phyloP scores from a whole-genome alignment of 768 basidiomycete species.

The Russula compacta region DNA sequence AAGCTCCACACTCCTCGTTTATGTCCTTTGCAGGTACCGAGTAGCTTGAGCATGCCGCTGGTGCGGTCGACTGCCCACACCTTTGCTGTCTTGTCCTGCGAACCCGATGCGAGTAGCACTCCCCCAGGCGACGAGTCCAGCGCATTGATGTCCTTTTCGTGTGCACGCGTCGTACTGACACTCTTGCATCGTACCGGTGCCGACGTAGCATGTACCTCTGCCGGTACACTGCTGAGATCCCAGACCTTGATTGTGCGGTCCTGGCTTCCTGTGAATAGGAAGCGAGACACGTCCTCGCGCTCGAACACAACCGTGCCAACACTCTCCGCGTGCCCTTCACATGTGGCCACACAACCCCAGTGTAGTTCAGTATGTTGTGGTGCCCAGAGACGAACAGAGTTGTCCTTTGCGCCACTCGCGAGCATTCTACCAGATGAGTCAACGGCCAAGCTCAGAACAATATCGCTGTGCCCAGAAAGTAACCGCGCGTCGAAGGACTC shows the following conservation, averaged over 20 bases:
- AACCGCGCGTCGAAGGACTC: conserved; percentile 73
- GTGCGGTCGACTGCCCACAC: conserved; percentile 63
- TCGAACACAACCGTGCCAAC: conserved; percentile 85
- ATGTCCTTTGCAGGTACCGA: conserved; percentile 92
- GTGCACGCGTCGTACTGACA: conserved; percentile 79
- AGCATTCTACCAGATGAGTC: conserved; percentile 60
- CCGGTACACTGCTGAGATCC: conserved; percentile 60
- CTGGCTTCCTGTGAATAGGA: conserved; percentile 93
- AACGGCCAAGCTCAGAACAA: conserved; percentile 78
- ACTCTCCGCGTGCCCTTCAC: conserved; percentile 92
- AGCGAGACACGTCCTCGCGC: conserved; percentile 40
- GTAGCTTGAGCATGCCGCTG: conserved; percentile 59
- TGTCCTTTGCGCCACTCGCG: conserved; percentile 91
- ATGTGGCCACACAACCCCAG: conserved; percentile 75
- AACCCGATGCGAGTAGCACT: conserved; percentile 80
- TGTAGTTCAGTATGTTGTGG: conserved; percentile 30
- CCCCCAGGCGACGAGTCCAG: conserved; percentile 91
- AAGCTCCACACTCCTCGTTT: conserved; percentile 96
- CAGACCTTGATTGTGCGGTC: conserved; percentile 98
- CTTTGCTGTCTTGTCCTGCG: conserved; percentile 93
- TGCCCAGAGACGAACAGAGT: conserved; percentile 79
- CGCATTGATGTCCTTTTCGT: conserved; percentile 98
- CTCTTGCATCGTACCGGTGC: conserved; percentile 53
- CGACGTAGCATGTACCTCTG: conserved; percentile 23
- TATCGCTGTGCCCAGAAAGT: conserved; percentile 82